Evolutionary conservation across 768 basidiomycete species (phyloP).

Genomic region (Phaeolepiota aurea): DNA sequence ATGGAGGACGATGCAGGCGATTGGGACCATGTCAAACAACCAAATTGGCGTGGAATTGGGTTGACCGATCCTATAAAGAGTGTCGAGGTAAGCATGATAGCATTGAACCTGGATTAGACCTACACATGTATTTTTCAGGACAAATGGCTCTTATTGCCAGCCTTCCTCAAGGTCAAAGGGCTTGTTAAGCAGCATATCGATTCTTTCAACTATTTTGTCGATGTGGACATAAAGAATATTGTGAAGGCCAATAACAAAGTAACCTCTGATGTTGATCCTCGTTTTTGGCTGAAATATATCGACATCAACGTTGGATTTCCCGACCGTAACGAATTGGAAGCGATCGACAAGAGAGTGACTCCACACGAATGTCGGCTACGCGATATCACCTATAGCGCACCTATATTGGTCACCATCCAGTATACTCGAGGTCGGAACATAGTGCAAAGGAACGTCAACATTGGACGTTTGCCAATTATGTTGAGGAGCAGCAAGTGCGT

Average conservation of each 20-base stretch:
- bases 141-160: constrained; percentile 96
- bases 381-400: constrained; percentile 91
- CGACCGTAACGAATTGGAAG: constrained; percentile 75
- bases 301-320: constrained; percentile 93
- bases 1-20: constrained; percentile 23
- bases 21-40: constrained; percentile 49
- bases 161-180: constrained; percentile 95
- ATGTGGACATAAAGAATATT: constrained; percentile 95
- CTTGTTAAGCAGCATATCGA: constrained; percentile 99
- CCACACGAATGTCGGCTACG: constrained; percentile 96
- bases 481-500: constrained; percentile 92
- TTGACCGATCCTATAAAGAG: constrained; percentile 87
- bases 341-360: constrained; percentile 76
- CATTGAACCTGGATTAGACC: neutral
- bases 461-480: constrained; percentile 95
- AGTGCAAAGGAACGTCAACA: constrained; percentile 79
- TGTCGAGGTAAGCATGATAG: constrained; percentile 59
- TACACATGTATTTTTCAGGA: constrained; percentile 47
- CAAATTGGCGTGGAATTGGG: constrained; percentile 69
- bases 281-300: constrained; percentile 93
- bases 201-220: constrained; percentile 98
- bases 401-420: constrained; percentile 88
- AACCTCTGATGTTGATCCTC: constrained; percentile 93
- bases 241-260: constrained; percentile 90
- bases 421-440: constrained; percentile 90